Conservation (phyloP, 495 filamentous ascomycete species). For the Lasiosphaeria ovina region DNA sequence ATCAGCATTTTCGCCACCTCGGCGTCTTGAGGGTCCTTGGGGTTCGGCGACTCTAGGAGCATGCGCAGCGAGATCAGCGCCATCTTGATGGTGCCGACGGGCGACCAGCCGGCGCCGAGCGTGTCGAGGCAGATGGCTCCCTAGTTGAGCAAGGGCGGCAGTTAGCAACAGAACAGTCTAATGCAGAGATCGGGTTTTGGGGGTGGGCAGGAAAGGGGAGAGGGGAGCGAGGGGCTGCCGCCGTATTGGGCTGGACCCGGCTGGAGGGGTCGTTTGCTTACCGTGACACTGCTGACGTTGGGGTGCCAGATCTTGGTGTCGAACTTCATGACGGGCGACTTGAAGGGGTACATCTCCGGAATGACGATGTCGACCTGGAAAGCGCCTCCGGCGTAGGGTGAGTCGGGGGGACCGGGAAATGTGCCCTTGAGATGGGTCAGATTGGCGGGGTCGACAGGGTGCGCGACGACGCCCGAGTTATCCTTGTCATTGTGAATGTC, state of each 20-base stretch:
- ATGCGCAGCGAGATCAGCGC: conserved; percentile 90
- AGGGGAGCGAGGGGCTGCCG: neutral
- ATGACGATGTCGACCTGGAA: conserved; percentile 84
- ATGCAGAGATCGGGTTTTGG: too few relatives aligned
- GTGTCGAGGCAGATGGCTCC: conserved; percentile 98
- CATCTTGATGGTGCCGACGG: conserved; percentile 93
- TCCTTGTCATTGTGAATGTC: conserved; percentile 75
- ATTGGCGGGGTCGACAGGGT: conserved; percentile 63
- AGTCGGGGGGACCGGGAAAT: conserved; percentile 85
- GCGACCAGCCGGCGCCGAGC: conserved; percentile 84
- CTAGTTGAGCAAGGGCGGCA: conserved; percentile 40
- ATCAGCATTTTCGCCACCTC: conserved; percentile 93
- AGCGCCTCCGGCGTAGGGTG: conserved; percentile 87
- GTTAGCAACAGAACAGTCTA: conserved; percentile 9
- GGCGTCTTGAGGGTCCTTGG: conserved; percentile 94
- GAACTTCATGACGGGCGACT: conserved; percentile 89
- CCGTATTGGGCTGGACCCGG: too few relatives aligned
- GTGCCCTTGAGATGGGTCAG: conserved; percentile 80
- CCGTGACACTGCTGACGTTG: conserved; percentile 93
- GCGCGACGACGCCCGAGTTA: conserved; percentile 68
- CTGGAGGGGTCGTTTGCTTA: conserved; percentile 39
- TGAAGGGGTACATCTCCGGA: conserved; percentile 88
- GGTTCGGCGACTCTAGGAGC: conserved; percentile 88
- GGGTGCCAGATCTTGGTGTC: conserved; percentile 97
- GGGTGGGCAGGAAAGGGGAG: neutral